These are phyloP conservation scores for Citrus mangshanensis DNA, from an alignment of 345 rosid species.

Conservation along the genomic window DNA sequence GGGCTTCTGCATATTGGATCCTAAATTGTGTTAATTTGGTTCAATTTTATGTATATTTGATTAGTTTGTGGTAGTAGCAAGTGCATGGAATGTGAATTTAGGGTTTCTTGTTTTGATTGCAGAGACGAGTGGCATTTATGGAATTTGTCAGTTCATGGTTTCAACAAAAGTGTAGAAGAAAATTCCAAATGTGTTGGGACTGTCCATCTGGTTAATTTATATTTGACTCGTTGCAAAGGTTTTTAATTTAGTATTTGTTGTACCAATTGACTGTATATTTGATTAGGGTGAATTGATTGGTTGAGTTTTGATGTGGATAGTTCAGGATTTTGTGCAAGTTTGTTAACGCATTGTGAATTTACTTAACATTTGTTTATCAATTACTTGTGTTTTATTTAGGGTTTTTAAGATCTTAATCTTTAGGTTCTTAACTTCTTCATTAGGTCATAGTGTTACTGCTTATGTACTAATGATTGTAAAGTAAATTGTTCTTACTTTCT, in stretches of 20 bases:
- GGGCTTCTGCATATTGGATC: slow-evolving; percentile 35
- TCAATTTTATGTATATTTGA: slow-evolving; percentile 11
- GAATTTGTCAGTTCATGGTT: slow-evolving; percentile 26
- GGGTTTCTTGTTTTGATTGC: slow-evolving; percentile 41
- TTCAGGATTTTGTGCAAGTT: slow-evolving; percentile 3
- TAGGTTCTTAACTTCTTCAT: neutral
- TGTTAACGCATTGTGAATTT: neutral
- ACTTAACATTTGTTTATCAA: neutral
- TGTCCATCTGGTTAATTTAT: slow-evolving; percentile 26
- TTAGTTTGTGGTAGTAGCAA: slow-evolving; percentile 3
- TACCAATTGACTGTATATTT: neutral
- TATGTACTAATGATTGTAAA: neutral
- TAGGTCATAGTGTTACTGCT: neutral
- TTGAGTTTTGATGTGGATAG: neutral
- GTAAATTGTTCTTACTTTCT: neutral
- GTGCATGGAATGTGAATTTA: slow-evolving; percentile 24
- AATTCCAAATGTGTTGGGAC: slow-evolving; percentile 23
- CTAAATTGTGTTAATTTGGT: slow-evolving; percentile 12
- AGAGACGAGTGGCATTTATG: slow-evolving; percentile 41
- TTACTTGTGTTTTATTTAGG: neutral
- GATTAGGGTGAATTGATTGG: slow-evolving; percentile 2
- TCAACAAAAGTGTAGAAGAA: slow-evolving; percentile 21
- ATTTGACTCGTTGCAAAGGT: slow-evolving; percentile 14
- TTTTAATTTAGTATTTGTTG: neutral
- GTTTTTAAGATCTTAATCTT: neutral